Evolutionary conservation across 2,329 filamentous ascomycete species (phyloP).

Genomic region (Setomelanomma holmii): DNA sequence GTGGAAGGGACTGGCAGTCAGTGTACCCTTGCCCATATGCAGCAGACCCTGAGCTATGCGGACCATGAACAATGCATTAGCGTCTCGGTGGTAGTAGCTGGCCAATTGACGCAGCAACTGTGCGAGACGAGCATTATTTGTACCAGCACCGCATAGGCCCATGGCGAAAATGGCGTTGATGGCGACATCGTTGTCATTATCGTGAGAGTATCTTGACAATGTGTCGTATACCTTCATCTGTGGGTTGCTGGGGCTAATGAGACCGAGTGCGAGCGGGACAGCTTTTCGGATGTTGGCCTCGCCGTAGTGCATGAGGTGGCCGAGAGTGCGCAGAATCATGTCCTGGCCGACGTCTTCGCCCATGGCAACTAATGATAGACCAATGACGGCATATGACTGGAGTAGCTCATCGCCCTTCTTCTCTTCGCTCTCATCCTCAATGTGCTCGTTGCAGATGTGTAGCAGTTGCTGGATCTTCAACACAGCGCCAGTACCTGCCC

Average conservation of each 20-base stretch:
- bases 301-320: constrained; percentile 98
- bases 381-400: constrained; percentile 94
- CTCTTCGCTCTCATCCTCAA: constrained; percentile 86
- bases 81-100: constrained; percentile 97
- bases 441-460: constrained; percentile 97
- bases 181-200: constrained; percentile 97
- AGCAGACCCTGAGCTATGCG: constrained; percentile 95
- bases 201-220: constrained; percentile 94
- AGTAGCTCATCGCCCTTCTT: constrained; percentile 95
- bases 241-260: constrained; percentile 96
- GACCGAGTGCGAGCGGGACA: constrained; percentile 93
- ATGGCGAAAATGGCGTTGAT: constrained; percentile 99
- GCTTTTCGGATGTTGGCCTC: constrained; percentile 96
- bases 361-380: constrained; percentile 94
- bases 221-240: constrained; percentile 99
- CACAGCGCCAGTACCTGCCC: constrained; percentile 96
- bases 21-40: constrained; percentile 98
- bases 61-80: constrained; percentile 98
- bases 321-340: constrained; percentile 97
- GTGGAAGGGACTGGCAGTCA: constrained; percentile 98
- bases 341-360: constrained; percentile 98
- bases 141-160: constrained; percentile 94
- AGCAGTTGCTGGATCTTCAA: constrained; percentile 96
- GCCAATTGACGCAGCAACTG: constrained; percentile 93
- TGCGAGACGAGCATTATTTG: constrained; percentile 95